phyloP scores from a whole-genome alignment of 1,284 basidiomycete genomes.

The Microbotryum lychnidis-dioicae region DNA sequence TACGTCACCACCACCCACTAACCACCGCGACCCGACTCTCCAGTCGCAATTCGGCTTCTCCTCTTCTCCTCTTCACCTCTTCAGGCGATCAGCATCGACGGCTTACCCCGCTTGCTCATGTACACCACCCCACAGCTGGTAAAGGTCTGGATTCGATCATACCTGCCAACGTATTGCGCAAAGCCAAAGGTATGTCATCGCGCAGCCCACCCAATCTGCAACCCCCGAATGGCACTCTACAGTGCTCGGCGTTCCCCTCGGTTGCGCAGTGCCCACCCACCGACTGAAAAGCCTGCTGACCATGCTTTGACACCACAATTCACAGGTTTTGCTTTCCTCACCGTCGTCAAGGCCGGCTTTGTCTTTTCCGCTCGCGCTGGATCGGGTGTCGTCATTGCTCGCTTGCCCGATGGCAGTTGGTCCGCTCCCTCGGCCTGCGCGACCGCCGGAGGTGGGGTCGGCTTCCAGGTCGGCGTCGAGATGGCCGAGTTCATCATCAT shows the following conservation, averaged over 20 bases:
- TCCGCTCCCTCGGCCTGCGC: conserved; percentile 91
- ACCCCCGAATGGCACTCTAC: neutral
- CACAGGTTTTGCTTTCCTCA: conserved; percentile 32
- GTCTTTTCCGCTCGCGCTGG: conserved; percentile 60
- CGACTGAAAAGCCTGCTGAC: neutral
- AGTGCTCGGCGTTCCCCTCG: neutral
- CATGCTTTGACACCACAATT: neutral
- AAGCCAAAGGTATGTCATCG: conserved; percentile 51
- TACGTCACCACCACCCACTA: conserved; percentile 1
- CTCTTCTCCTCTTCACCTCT: neutral
- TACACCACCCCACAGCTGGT: conserved; percentile 5
- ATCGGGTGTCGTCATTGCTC: conserved; percentile 84
- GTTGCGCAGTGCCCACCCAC: neutral
- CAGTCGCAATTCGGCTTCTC: conserved; percentile 15
- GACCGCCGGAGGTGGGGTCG: conserved; percentile 69
- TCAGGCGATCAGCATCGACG: conserved; percentile 33
- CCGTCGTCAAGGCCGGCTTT: conserved; percentile 46
- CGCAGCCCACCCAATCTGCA: neutral
- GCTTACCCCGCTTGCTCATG: conserved; percentile 4
- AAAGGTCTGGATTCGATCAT: conserved; percentile 39
- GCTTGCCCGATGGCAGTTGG: conserved; percentile 81
- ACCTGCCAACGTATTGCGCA: conserved; percentile 50
- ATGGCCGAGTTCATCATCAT: conserved; percentile 87
- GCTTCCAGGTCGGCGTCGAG: conserved; percentile 56
- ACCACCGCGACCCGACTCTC: neutral